Evolutionary conservation across 306 rosid genomes (phyloP), one percentile per base, ranked within the genome.

Genomic region (Elaeagnus macrophylla): DNA sequence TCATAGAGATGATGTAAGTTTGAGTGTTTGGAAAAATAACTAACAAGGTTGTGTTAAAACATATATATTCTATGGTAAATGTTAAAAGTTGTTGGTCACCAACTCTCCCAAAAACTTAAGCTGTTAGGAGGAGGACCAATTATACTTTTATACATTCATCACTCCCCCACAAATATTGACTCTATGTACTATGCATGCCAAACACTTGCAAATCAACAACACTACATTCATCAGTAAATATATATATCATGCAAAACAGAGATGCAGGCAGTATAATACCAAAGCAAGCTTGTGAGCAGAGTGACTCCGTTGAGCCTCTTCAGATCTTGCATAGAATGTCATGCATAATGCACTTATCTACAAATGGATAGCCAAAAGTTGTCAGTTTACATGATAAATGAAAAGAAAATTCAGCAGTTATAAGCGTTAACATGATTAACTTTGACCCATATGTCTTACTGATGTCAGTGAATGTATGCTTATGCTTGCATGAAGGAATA

Each of bases 261-360:
- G 14, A 39, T 5, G 12, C 42, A 37, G 11, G 12, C 42, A 37
- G 11, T 14, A 64, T 9, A 52, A 68, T 76, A 87, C 99, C 99
- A 84, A 45, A 51, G 96, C 86, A 77, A 93, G 81, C 65, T 75
- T 77, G 72, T 84, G 87, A 56, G 96, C 84, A 50, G 93, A 86
- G 77, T 87, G 83, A 77, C 77, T 84, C 50, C 77, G 84, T 40
- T 90, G 95, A 65, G 95, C 88, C 82, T 93, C 99, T 70, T 84
- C 94, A 44, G 96, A 82, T 57, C 94, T 81, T 61, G 96, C 96
- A 83, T 87, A 87, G 69, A 93, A 84, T 61, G 95, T 94, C 85
- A 75, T 86, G 76, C 94, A 73, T 74, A 93, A 78, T 64, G 95
- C 95, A 79, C 84, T 82, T 60, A 93, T 93, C 96, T 93, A 75